Evolutionary conservation across 371 early-diverging fungal species (phyloP).

Genomic region (Rhizopus delemar): DNA sequence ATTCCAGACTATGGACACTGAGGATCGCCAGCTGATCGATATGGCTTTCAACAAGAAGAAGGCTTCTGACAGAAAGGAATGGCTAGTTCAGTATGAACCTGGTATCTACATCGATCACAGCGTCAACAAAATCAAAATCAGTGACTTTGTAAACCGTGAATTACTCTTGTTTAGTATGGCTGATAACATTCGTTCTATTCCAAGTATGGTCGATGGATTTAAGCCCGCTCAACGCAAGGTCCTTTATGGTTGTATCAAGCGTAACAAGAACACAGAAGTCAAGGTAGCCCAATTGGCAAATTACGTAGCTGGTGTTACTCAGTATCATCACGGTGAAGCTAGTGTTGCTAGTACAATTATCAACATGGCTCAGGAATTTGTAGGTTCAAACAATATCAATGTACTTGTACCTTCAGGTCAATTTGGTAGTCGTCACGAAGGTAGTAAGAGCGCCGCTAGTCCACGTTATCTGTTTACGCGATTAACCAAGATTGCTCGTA

Average conservation of each 20-base stretch:
- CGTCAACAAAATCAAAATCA: constrained; percentile 76
- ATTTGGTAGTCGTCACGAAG: constrained; percentile 96
- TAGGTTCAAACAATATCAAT: constrained; percentile 98
- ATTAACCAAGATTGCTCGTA: constrained; percentile 79
- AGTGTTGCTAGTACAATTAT: constrained; percentile 93
- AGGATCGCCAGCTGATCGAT: constrained; percentile 87
- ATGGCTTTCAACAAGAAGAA: constrained; percentile 99
- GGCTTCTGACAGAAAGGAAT: constrained; percentile 95
- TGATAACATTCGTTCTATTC: constrained; percentile 98
- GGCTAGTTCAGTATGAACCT: constrained; percentile 88
- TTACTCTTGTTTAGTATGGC: constrained; percentile 97
- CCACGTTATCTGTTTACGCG: constrained; percentile 98
- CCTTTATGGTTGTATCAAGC: constrained; percentile 91
- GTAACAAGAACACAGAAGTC: constrained; percentile 84
- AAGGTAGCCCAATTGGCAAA: constrained; percentile 97
- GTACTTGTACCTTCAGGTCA: constrained; percentile 93
- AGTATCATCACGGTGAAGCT: constrained; percentile 99
- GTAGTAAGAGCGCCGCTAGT: constrained; percentile 98
- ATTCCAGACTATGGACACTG: constrained; percentile 67
- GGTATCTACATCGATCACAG: constrained; percentile 96
- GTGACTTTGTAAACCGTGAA: constrained; percentile 98
- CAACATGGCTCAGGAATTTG: constrained; percentile 97
- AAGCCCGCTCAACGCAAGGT: constrained; percentile 99
- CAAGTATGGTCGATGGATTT: constrained; percentile 97
- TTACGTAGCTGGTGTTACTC: constrained; percentile 91